Percentiles rank a stretch among this genome's conserved stretches.
Conservation (phyloP, 257 asterid species). For the Ehretia macrophylla region DNA sequence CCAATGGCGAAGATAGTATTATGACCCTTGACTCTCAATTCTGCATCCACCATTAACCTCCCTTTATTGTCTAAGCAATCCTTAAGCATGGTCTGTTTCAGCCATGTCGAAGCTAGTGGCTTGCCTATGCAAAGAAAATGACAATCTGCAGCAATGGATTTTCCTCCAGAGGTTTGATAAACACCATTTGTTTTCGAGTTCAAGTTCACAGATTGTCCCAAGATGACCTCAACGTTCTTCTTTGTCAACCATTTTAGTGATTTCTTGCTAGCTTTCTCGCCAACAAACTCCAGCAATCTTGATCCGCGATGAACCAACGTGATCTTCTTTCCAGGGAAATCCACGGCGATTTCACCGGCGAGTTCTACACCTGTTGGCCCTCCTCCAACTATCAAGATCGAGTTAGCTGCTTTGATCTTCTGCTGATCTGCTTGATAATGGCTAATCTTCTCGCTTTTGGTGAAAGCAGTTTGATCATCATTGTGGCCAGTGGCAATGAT, state of each 20-base stretch:
- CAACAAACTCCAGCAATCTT: conserved; percentile 22
- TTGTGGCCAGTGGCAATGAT: conserved; percentile 14
- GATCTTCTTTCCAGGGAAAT: conserved; percentile 23
- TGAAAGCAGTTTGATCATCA: conserved; percentile 2
- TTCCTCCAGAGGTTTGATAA: conserved; percentile 20
- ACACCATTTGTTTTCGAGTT: conserved; percentile 15
- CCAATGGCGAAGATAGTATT: conserved; percentile 22
- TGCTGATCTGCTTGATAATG: conserved; percentile 6
- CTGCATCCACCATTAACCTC: conserved; percentile 23
- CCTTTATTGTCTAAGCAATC: conserved; percentile 20
- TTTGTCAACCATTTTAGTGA: conserved; percentile 18
- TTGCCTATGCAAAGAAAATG: conserved; percentile 20
- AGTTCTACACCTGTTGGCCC: conserved; percentile 28
- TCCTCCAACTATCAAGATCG: conserved; percentile 25
- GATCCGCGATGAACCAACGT: conserved; percentile 21
- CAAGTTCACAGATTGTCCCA: conserved; percentile 19
- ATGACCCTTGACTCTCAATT: conserved; percentile 20
- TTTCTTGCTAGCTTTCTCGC: conserved; percentile 11
- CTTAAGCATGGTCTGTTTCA: conserved; percentile 16
- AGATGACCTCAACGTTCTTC: conserved; percentile 20
- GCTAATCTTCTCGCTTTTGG: conserved; percentile 7
- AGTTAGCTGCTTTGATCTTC: conserved; percentile 13
- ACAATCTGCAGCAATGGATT: conserved; percentile 20
- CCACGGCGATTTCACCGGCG: conserved; percentile 24
- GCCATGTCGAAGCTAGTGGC: conserved; percentile 21